A percentile compares a stretch with the other conserved stretches of the same genome.
These are phyloP conservation scores for Ceriops zippeliana DNA, from an alignment of 345 rosid genomes.

Conservation along the genomic window DNA sequence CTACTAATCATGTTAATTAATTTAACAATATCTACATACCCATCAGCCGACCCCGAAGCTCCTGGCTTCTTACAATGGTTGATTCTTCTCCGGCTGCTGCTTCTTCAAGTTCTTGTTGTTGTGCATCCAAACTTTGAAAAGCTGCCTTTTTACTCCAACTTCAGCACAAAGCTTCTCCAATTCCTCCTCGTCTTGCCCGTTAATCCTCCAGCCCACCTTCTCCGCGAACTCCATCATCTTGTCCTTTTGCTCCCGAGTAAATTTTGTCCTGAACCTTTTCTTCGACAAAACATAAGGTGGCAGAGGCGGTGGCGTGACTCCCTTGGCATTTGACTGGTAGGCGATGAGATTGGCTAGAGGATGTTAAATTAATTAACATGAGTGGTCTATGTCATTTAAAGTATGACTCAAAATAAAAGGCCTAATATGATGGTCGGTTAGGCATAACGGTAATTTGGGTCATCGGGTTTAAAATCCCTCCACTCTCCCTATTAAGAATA, in stretches of 20 bases:
- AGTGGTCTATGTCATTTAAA: no score
- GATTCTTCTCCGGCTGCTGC: constrained; percentile 26
- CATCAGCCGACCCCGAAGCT: not conserved
- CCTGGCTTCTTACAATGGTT: not conserved
- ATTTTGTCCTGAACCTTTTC: constrained; percentile 66
- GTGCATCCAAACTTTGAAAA: constrained; percentile 89
- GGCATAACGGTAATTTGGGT: no score
- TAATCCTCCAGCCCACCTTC: constrained; percentile 72
- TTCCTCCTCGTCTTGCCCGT: constrained; percentile 62
- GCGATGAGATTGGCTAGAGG: constrained; percentile 65
- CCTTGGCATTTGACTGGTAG: constrained; percentile 46
- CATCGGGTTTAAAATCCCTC: no score
- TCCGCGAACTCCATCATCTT: constrained; percentile 79
- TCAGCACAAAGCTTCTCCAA: constrained; percentile 58
- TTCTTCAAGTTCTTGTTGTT: constrained; percentile 69
- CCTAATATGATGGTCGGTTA: no score
- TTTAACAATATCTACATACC: no score
- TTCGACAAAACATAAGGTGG: constrained; percentile 53
- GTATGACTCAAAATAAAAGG: no score
- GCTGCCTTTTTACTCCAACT: constrained; percentile 64
- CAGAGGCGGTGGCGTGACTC: constrained; percentile 26
- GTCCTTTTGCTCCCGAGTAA: constrained; percentile 65
- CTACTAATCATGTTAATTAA: no score
- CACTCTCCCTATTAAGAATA: no score
- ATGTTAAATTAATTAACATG: no score